Percentiles rank a stretch among this genome's conserved stretches.
Evolutionary conservation across 768 basidiomycete genomes (phyloP).

Genomic region (Panaeolus cyanescens): DNA sequence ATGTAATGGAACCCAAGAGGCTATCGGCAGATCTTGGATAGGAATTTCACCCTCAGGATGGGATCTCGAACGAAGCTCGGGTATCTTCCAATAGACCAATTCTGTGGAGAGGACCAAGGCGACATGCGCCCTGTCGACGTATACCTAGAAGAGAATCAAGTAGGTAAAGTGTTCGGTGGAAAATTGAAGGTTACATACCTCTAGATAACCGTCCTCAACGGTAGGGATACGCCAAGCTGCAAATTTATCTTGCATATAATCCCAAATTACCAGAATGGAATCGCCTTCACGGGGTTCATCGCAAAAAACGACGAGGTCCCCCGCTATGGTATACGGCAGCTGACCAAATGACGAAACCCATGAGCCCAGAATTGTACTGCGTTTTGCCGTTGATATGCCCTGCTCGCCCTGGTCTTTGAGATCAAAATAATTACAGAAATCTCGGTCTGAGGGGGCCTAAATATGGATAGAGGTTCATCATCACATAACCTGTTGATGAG

Average conservation of each 20-base stretch:
- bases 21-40: not conserved
- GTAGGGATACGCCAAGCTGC: not conserved
- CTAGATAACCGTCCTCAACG: not conserved
- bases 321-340: not conserved
- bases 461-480: not conserved
- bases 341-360: not conserved
- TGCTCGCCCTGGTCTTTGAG: not conserved
- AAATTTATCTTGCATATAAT: not conserved
- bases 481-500: not conserved
- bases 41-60: not conserved
- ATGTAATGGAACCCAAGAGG: not conserved
- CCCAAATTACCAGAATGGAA: not conserved
- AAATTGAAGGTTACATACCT: not conserved
- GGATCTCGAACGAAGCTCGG: not conserved
- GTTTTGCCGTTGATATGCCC: not conserved
- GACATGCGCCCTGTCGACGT: not conserved
- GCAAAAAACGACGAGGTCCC: not conserved
- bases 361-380: not conserved
- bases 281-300: not conserved
- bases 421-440: not conserved
- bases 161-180: too few species aligned
- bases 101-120: not conserved
- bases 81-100: not conserved
- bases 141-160: not conserved
- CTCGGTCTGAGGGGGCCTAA: too few species aligned